Base-by-base conservation (phyloP, 1,284 basidiomycete species). In the Bondarzewia mesenterica region DNA sequence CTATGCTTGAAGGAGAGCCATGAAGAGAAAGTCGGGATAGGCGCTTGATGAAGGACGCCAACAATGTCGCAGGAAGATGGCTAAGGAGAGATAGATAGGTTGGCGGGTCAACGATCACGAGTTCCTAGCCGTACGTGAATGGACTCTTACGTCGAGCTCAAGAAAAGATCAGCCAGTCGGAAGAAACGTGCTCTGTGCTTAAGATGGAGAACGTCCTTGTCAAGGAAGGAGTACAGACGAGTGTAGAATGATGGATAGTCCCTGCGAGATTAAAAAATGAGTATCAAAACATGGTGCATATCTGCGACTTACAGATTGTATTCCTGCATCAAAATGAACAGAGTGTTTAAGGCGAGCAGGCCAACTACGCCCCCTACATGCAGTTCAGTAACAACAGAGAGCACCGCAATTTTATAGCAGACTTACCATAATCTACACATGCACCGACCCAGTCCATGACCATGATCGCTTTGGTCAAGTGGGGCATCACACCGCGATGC, bases 201-300 rank as follows among this genome's bases (percentile, higher is more conserved):
- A 52, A 91, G 79, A 62, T 99, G 95, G 20, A 99, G 76, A 2
- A 97, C 78, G 23, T 93, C 80, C 15, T 83, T 74, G 60, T 93
- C 87, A 10, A 99, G 75, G 61, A 98, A 89, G 1, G 81, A 78
- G 59, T 99, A 99, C 3, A 99, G 75, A n/a, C 87, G 81, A 4
- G 84, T 88, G 72, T 97, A 99, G 69, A 99, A 98, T 7, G 83
- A 85, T 3, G 96, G 95, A 61, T 96, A 98, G 63, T 98, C 94
- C 26, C 92, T 93, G 51, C 1, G 36, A 21, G 16, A 18, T 18
- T 23, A 42, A 3, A 37, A 52, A 43, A 16, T 4, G 10, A 23
- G 35, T 35, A 16, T 5, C 25, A 8, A 18, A 51, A 38, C 44
- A 54, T 44, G 15, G 42, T 26, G 40, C 8, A 22, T 42, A 8